These are phyloP conservation scores for Boletus edulis DNA, from an alignment of 768 basidiomycete species.

Conservation along the genomic window DNA sequence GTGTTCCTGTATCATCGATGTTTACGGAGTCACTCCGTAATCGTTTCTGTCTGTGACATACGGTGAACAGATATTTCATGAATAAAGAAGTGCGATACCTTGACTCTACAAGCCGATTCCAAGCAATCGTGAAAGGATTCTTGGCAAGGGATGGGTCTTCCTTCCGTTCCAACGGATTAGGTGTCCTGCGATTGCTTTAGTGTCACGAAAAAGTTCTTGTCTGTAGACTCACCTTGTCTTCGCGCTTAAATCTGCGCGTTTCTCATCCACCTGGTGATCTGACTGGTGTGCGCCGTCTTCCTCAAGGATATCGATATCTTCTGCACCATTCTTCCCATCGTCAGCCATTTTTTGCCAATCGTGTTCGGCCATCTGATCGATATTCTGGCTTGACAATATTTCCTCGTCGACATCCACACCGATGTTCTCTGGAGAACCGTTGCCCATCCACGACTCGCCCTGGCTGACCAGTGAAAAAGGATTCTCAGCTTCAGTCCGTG, in stretches of 20 bases:
- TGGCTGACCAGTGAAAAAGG: slow-evolving; percentile 25
- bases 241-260: not conserved
- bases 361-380: slow-evolving; percentile 26
- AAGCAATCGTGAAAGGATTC: slow-evolving; percentile 22
- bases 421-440: slow-evolving; percentile 1
- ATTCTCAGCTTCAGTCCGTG: slow-evolving; percentile 18
- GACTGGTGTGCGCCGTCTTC: not conserved
- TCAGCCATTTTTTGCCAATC: slow-evolving; percentile 17
- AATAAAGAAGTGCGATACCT: slow-evolving; percentile 8
- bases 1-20: slow-evolving; percentile 7
- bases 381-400: slow-evolving; percentile 48
- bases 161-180: not conserved
- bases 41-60: slow-evolving; percentile 22
- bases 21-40: slow-evolving; percentile 19
- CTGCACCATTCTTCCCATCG: slow-evolving; percentile 6
- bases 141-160: not conserved
- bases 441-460: slow-evolving; percentile 10
- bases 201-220: not conserved
- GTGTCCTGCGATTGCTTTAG: not conserved
- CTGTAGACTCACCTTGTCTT: slow-evolving; percentile 1
- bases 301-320: slow-evolving; percentile 13
- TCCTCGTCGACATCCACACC: slow-evolving; percentile 32
- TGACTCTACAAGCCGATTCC: slow-evolving; percentile 18
- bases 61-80: not conserved
- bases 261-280: not conserved